A percentile compares a stretch with the other conserved stretches of the same genome.
phyloP scores from a whole-genome alignment of 106 monocot species.

The Dioscorea alata region DNA sequence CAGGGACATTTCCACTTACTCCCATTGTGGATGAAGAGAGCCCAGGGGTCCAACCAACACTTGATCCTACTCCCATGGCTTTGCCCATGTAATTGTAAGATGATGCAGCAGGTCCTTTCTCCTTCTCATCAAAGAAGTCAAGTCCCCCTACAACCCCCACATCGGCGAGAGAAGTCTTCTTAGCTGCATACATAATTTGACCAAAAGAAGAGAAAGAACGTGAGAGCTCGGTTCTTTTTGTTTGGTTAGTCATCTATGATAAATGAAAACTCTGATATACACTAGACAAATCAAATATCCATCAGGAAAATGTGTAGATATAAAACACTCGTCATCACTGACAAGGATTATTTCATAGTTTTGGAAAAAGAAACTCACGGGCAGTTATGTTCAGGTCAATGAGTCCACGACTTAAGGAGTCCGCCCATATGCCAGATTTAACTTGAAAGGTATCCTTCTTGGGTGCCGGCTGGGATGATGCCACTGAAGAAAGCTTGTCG shows the following conservation, averaged over 20 bases:
- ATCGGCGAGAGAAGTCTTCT: slow-evolving; percentile 64
- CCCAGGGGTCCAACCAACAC: slow-evolving; percentile 4
- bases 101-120: slow-evolving; percentile 1
- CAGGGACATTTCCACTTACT: slow-evolving; percentile 15
- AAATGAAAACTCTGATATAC: background rate
- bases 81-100: background rate
- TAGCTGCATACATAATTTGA: slow-evolving; percentile 28
- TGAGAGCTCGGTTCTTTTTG: too few relatives aligned
- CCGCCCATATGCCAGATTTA: slow-evolving; percentile 97
- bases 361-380: slow-evolving; percentile 44
- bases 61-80: slow-evolving; percentile 6
- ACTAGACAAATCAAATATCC: background rate
- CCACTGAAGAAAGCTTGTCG: slow-evolving; percentile 5
- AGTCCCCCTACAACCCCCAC: slow-evolving; percentile 64
- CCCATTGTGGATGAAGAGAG: slow-evolving; percentile 22
- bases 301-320: background rate
- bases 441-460: slow-evolving; percentile 59
- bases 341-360: background rate
- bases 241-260: background rate
- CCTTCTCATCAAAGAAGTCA: background rate
- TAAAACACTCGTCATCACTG: background rate
- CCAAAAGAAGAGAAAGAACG: background rate
- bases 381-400: slow-evolving; percentile 86
- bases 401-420: slow-evolving; percentile 88
- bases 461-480: slow-evolving; percentile 19